Conservation (phyloP, 2,329 filamentous ascomycete species). For the Penicillium hesseltinei region DNA sequence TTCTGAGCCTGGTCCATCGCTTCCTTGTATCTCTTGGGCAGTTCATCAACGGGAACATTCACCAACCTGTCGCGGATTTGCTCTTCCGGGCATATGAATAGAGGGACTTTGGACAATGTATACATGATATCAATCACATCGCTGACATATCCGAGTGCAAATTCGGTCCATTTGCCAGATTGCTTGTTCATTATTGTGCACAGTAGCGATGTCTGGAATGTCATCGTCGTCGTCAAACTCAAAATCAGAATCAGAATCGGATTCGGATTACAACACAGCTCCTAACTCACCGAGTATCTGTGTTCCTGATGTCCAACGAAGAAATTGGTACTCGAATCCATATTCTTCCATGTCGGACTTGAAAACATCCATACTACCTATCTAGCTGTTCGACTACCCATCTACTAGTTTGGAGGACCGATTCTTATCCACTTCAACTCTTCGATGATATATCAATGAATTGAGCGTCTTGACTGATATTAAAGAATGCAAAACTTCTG, state of each 20-base stretch:
- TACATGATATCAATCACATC: slow-evolving; percentile 42
- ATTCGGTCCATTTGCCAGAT: slow-evolving; percentile 52
- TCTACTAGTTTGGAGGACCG: background rate
- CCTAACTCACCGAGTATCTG: too few species aligned
- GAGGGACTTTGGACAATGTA: background rate
- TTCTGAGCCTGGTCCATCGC: background rate
- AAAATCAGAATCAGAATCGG: too few species aligned
- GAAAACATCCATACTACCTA: too few species aligned
- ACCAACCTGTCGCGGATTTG: background rate
- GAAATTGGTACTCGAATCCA: too few species aligned
- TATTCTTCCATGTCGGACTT: too few species aligned
- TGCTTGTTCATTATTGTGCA: slow-evolving; percentile 52
- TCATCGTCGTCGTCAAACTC: too few species aligned
- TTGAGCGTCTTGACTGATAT: background rate
- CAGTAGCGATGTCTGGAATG: slow-evolving; percentile 2
- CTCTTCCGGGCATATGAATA: background rate
- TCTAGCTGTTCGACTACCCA: background rate
- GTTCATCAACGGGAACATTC: background rate
- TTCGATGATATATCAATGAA: background rate
- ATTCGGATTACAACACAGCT: too few species aligned
- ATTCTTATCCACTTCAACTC: background rate
- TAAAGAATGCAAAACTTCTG: background rate
- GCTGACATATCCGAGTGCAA: slow-evolving; percentile 53
- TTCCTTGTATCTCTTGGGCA: background rate
- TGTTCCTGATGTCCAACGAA: too few species aligned